Conservation (phyloP, 768 basidiomycete genomes). For the Suillus placidus region DNA sequence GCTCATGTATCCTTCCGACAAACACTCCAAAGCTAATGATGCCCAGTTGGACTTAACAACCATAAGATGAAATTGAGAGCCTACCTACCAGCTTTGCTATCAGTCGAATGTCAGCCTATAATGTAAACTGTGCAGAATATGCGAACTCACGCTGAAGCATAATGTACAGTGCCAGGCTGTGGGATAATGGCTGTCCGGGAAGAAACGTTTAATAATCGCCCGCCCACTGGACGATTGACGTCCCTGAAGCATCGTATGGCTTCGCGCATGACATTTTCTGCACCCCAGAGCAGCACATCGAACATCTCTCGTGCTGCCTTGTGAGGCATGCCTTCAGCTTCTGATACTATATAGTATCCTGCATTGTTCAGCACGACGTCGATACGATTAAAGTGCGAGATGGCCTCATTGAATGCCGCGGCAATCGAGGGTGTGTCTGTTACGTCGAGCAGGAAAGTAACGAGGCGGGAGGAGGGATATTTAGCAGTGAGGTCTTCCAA, state of each 20-base stretch:
- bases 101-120: slow-evolving; percentile 13
- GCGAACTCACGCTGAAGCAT: slow-evolving; percentile 32
- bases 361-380: slow-evolving; percentile 54
- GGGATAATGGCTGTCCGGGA: slow-evolving; percentile 33
- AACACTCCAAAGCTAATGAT: slow-evolving; percentile 34
- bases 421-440: slow-evolving; percentile 33
- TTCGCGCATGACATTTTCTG: slow-evolving; percentile 33
- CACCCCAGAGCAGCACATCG: slow-evolving; percentile 40
- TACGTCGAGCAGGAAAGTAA: slow-evolving; percentile 47
- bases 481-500: slow-evolving; percentile 33
- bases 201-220: slow-evolving; percentile 37
- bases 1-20: slow-evolving; percentile 32
- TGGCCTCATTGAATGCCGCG: slow-evolving; percentile 38
- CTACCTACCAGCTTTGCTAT: slow-evolving; percentile 25
- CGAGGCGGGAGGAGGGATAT: slow-evolving; percentile 37
- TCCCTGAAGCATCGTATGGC: slow-evolving; percentile 41
- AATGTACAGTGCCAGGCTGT: slow-evolving; percentile 20
- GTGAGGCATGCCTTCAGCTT: slow-evolving; percentile 87
- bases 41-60: not conserved
- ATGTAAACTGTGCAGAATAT: not conserved
- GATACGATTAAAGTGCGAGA: slow-evolving; percentile 39
- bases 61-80: not conserved
- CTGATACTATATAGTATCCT: slow-evolving; percentile 34
- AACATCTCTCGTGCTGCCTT: slow-evolving; percentile 66
- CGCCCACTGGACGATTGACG: slow-evolving; percentile 37